These are phyloP conservation scores for Lachnellula subtilissima DNA, from an alignment of 2,329 filamentous ascomycete genomes.

Conservation along the genomic window DNA sequence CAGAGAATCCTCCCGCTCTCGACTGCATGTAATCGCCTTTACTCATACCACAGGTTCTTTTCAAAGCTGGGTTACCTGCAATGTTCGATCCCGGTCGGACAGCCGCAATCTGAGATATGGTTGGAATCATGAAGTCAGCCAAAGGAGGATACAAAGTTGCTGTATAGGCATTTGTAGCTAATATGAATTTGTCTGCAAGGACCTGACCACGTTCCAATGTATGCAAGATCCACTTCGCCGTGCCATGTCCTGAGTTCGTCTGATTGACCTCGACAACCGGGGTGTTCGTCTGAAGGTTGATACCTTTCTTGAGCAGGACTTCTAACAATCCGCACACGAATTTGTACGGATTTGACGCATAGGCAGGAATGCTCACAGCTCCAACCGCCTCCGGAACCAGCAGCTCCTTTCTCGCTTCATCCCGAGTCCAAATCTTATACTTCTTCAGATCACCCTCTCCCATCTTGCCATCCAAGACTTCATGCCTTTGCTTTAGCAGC, in stretches of 20 bases:
- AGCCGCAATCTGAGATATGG: conserved; percentile 46
- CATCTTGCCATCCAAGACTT: conserved; percentile 27
- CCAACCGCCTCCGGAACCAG: conserved; percentile 10
- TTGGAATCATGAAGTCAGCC: conserved; percentile 39
- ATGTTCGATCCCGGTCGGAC: conserved; percentile 29
- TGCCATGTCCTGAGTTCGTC: conserved; percentile 11
- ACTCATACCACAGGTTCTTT: conserved; percentile 18
- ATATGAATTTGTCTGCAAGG: conserved; percentile 38
- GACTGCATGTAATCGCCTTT: conserved; percentile 34
- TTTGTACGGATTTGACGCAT: conserved; percentile 33
- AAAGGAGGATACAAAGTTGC: conserved; percentile 40
- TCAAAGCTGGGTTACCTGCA: conserved; percentile 19
- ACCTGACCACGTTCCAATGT: conserved; percentile 40
- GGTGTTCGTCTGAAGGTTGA: conserved; percentile 21
- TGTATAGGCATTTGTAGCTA: conserved; percentile 50
- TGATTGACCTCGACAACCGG: conserved; percentile 20
- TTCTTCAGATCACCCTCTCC: conserved; percentile 35
- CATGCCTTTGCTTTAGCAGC: conserved; percentile 36
- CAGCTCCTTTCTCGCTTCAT: conserved; percentile 35
- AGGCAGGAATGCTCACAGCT: conserved; percentile 28
- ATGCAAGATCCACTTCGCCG: conserved; percentile 31
- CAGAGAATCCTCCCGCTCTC: conserved; percentile 21
- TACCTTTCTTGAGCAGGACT: conserved; percentile 23
- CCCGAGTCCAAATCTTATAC: conserved; percentile 41
- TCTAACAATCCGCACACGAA: conserved; percentile 19